Evolutionary conservation across 345 rosid genomes (phyloP).

Genomic region (Rhizophora mangle): DNA sequence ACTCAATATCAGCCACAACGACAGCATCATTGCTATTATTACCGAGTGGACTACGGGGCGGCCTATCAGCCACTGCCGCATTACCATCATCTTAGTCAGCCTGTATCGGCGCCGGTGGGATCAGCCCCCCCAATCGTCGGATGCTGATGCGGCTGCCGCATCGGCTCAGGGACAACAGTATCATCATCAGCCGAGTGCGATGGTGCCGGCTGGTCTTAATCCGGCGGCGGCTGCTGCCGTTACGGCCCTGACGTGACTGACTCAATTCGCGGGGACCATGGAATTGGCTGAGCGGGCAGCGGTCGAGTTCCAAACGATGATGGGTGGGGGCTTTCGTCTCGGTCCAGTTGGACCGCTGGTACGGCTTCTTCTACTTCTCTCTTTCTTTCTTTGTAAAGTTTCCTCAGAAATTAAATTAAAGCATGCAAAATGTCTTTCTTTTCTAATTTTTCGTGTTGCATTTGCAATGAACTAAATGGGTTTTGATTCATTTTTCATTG

Average conservation of each 20-base stretch:
- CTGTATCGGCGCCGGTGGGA: not conserved
- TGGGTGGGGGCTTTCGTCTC: not conserved
- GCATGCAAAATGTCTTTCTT: too few species aligned
- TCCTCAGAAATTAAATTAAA: too few species aligned
- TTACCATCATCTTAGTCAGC: not conserved
- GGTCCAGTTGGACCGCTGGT: conserved; percentile 20
- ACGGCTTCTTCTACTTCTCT: not conserved
- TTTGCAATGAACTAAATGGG: too few species aligned
- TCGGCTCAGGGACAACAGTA: conserved; percentile 10
- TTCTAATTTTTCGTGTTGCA: too few species aligned
- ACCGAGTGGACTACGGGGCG: not conserved
- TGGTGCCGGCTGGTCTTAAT: conserved; percentile 17
- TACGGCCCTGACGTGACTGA: conserved; percentile 29
- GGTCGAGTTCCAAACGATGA: conserved; percentile 9
- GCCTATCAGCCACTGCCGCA: not conserved
- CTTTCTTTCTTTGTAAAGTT: not conserved
- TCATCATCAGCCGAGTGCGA: not conserved
- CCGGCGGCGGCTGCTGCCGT: conserved; percentile 29
- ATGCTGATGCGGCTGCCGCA: conserved; percentile 7
- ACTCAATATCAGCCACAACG: conserved; percentile 7
- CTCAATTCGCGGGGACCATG: conserved; percentile 26
- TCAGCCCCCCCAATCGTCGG: not conserved
- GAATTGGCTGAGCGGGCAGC: conserved; percentile 29
- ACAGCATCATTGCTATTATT: conserved; percentile 6
- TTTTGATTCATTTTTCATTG: too few species aligned